Percentiles rank a stretch among this genome's conserved stretches.
Conservation (phyloP, 768 basidiomycete species). For the Collybiopsis luxurians region DNA sequence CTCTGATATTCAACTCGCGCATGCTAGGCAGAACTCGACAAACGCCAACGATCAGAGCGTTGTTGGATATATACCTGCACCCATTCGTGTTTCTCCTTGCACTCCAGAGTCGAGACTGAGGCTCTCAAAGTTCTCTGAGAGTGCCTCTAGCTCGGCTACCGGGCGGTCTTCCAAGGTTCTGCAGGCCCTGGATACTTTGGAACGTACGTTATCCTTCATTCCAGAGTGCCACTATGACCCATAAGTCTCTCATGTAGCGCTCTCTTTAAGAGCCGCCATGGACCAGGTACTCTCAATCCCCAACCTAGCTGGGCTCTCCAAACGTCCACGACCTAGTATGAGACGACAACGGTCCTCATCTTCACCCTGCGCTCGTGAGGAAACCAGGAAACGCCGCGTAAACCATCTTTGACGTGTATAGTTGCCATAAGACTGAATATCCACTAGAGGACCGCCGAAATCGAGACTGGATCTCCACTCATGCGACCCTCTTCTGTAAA, state of each 20-base stretch:
- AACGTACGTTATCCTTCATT: slow-evolving; percentile 33
- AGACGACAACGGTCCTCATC: slow-evolving; percentile 4
- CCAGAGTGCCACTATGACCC: not conserved
- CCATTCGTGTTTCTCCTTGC: slow-evolving; percentile 19
- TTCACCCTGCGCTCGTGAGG: not conserved
- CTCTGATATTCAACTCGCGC: slow-evolving; percentile 19
- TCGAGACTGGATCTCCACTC: not conserved
- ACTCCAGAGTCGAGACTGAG: slow-evolving; percentile 12
- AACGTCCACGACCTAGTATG: not conserved
- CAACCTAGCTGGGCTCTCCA: slow-evolving; percentile 40
- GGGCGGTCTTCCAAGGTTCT: slow-evolving; percentile 33
- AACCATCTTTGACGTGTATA: not conserved
- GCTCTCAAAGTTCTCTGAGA: slow-evolving; percentile 1
- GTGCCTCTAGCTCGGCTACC: not conserved
- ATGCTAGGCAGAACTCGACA: slow-evolving; percentile 13
- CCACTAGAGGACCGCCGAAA: too few relatives aligned
- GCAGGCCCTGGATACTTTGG: slow-evolving; percentile 37
- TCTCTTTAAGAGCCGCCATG: slow-evolving; percentile 32
- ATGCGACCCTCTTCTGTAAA: not conserved
- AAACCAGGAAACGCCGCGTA: not conserved
- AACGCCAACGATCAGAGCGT: slow-evolving; percentile 9
- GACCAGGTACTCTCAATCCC: slow-evolving; percentile 41
- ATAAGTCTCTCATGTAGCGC: slow-evolving; percentile 24
- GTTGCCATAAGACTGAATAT: too few relatives aligned
- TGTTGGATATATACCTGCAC: slow-evolving; percentile 22